A percentile compares a stretch with the other conserved stretches of the same genome.
Conservation (phyloP, 305 asterid genomes). For the Fraxinus sp. region DNA sequence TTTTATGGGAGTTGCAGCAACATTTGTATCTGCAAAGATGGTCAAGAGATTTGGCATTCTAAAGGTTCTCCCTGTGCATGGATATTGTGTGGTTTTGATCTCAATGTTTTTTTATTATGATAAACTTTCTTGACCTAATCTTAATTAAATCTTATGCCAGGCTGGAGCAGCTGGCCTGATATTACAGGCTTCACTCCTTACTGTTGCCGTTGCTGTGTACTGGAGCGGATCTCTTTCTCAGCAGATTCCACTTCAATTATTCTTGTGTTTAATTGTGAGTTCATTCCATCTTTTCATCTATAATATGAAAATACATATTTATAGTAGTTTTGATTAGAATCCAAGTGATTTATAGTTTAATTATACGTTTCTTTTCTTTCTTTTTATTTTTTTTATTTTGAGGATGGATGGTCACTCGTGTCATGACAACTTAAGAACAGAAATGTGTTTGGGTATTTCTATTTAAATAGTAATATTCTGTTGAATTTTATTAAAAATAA, state of each 20-base stretch:
- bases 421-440: neutral
- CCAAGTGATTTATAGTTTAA: neutral
- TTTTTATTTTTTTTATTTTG: neutral
- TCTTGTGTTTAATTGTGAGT: conserved; percentile 84
- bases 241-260: conserved; percentile 60
- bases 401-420: neutral
- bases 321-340: conserved; percentile 15
- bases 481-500: neutral
- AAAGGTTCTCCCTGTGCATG: conserved; percentile 46
- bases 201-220: conserved; percentile 76
- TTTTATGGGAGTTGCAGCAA: conserved; percentile 89
- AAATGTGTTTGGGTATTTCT: neutral
- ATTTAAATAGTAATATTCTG: neutral
- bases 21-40: conserved; percentile 79
- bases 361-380: neutral
- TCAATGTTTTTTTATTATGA: conserved; percentile 3
- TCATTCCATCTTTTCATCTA: conserved; percentile 17
- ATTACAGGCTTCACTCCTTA: conserved; percentile 82
- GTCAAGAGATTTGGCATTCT: conserved; percentile 72
- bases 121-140: conserved; percentile 16
- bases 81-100: conserved; percentile 6
- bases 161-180: conserved; percentile 95
- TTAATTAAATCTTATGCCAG: conserved; percentile 43
- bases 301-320: neutral
- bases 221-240: conserved; percentile 74